Evolutionary conservation across 768 basidiomycete species (phyloP).

Genomic region (Russula dissimulans): DNA sequence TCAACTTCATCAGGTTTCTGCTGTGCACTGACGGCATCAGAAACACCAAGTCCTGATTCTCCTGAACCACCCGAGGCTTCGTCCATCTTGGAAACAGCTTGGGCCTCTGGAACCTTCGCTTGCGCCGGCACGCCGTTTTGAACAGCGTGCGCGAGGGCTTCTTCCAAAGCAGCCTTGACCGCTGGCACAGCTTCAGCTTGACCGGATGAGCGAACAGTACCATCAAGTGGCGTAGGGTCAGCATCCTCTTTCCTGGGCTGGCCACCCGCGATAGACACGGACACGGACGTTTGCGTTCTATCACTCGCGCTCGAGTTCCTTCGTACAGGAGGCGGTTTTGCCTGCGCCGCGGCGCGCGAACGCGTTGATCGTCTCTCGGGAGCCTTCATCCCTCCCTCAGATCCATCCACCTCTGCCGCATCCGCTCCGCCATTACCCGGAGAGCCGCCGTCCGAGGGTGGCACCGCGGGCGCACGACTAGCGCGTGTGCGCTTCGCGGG

Average conservation of each 20-base stretch:
- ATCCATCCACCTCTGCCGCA: conserved; percentile 8
- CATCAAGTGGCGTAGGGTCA: not conserved
- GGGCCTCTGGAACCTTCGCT: not conserved
- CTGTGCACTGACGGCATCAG: not conserved
- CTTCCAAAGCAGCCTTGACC: not conserved
- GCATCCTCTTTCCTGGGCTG: conserved; percentile 15
- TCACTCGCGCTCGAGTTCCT: conserved; percentile 21
- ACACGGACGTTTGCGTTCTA: conserved; percentile 19
- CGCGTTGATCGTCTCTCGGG: conserved; percentile 20
- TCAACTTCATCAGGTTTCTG: conserved; percentile 10
- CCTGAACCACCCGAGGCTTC: not conserved
- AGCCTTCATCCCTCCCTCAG: conserved; percentile 13
- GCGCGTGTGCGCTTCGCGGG: conserved; percentile 21
- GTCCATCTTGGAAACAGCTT: not conserved
- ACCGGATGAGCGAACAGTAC: not conserved
- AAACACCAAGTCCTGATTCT: not conserved
- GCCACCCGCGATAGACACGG: conserved; percentile 18
- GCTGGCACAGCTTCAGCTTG: conserved; percentile 8
- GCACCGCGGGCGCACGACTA: conserved; percentile 5
- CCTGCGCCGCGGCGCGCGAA: conserved; percentile 18
- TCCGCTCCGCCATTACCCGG: conserved; percentile 15
- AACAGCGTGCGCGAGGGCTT: not conserved
- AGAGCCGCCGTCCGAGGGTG: conserved; percentile 13
- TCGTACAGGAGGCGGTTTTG: conserved; percentile 2
- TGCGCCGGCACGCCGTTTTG: not conserved